Base-by-base conservation (phyloP, 2,329 filamentous ascomycete genomes). In the Colletotrichum sp. region DNA sequence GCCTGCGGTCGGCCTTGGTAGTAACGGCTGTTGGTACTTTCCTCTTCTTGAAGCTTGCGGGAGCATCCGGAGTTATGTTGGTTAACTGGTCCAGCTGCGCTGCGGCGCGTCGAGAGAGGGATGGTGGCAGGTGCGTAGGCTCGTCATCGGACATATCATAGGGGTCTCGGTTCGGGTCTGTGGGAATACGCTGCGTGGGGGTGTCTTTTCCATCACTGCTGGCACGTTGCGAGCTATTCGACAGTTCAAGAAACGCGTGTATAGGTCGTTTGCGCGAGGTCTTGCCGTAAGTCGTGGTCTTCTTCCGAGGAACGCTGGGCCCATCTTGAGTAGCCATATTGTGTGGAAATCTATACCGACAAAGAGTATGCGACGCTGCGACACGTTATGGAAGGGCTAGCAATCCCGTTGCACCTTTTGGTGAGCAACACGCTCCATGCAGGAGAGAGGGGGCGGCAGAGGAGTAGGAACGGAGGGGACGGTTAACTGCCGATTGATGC, bases 241-340 rank as follows among this genome's bases (percentile, higher is more conserved):
- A 66, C 30, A 73, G 34, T 16, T 77, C 76, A 12, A 77, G 65
- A 52, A 77, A 76, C 15, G 76, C 69, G 34, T 76, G 74, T 1
- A 76, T 76, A 13, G 68, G 72, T 30, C 76, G 70, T 39, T 78
- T 78, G 32, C 72, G 69, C 26, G 77, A 73, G 16, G 77, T 78
- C 59, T 77, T 78, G 59, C 76, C 77, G 18, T 78, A 78, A 6
- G 77, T 77, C n/a, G 72, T 73, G 16, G 74, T 63, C 44, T 76
- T 78, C 39, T 76, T 77, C 16, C 69, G 76, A 34, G 64, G 71
- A 49, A 64, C 69, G 30, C 39, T 69, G 13, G 68, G 69, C 52
- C 70, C 75, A 10, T 78, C 76, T 64, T 67, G 72, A 21, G 75
- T 76, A 15, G 76, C 75, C 76, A 78, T 78, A 8, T 26, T 73